Base-by-base conservation (phyloP, 2,329 filamentous ascomycete species). In the Exophiala phaeomuriformis region DNA sequence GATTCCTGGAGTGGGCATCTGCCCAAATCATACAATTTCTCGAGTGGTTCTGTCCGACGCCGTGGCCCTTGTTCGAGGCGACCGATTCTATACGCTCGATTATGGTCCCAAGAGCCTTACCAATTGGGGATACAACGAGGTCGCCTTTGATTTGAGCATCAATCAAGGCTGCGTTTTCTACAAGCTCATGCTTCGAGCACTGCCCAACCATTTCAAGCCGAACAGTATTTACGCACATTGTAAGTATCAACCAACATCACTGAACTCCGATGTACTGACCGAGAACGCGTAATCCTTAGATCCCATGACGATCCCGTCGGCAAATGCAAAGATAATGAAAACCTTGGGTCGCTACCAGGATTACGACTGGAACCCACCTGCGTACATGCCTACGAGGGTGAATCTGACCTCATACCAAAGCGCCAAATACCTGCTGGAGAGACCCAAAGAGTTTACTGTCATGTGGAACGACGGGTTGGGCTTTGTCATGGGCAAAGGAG, bases 91-190 rank as follows among this genome's bases (percentile, higher is more conserved):
- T 42, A 60, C 59, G n/a, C 52, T 77, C n/a, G 87, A 91, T 67
- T 90, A 86, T 67, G 81, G 84, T 61, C 80, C 88, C 0, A 79
- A 81, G 5, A 81, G 83, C 61, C 70, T 94, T 44, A 94, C 88
- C 1, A 90, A 88, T 70, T 95, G 88, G 88, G 88, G 88, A 19
- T 91, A 81, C 72, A 81, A 82, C 51, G 85, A 89, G 65, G 85
- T 80, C 2, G 77, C 86, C 19, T 88, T 84, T 52, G 86, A 94
- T 61, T 71, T 83, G 27, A 81, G 78, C 54, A 71, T 91, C 60
- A 86, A 93, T 69, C 84, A 93, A 65, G 88, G 89, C 44, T 89
- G 85, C 61, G 81, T 90, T 8, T 87, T 91, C 69, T 90, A 90
- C 75, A 94, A 93, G 73, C 77, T 94, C 35, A 85, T 90, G 66